These are phyloP conservation scores for Scedosporium minutisporum DNA, from an alignment of 2,329 filamentous ascomycete genomes.

Conservation along the genomic window DNA sequence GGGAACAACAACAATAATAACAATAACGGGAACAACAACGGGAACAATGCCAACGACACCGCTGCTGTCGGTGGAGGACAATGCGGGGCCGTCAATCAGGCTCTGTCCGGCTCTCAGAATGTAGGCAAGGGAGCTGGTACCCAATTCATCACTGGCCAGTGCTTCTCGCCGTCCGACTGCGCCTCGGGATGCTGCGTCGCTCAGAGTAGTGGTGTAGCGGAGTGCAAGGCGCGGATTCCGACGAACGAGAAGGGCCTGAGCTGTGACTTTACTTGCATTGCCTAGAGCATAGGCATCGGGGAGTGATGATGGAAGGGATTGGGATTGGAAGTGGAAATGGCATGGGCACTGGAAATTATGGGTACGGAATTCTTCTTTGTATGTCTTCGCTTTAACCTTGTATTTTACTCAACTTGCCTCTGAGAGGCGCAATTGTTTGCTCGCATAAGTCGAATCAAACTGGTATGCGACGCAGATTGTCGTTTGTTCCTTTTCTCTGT, in stretches of 20 bases:
- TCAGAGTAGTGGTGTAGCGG: conserved; percentile 7
- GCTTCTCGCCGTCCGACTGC: conserved; percentile 18
- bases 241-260: neutral
- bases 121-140: conserved; percentile 15
- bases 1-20: neutral
- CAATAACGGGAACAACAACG: neutral
- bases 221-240: neutral
- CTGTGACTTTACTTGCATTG: conserved; percentile 1
- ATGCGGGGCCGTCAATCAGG: conserved; percentile 4
- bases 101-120: conserved; percentile 13
- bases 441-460: neutral
- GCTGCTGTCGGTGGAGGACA: neutral
- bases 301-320: neutral
- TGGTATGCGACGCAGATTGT: too few species aligned
- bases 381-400: neutral
- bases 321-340: neutral
- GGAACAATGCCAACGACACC: neutral
- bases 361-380: neutral
- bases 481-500: too few species aligned
- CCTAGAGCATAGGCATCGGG: neutral
- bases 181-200: conserved; percentile 20
- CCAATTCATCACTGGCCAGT: conserved; percentile 19
- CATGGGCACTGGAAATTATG: neutral
- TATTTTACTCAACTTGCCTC: neutral
- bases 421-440: neutral